Evolutionary conservation across 257 asterid species (phyloP).

Genomic region (Datura wrightii): DNA sequence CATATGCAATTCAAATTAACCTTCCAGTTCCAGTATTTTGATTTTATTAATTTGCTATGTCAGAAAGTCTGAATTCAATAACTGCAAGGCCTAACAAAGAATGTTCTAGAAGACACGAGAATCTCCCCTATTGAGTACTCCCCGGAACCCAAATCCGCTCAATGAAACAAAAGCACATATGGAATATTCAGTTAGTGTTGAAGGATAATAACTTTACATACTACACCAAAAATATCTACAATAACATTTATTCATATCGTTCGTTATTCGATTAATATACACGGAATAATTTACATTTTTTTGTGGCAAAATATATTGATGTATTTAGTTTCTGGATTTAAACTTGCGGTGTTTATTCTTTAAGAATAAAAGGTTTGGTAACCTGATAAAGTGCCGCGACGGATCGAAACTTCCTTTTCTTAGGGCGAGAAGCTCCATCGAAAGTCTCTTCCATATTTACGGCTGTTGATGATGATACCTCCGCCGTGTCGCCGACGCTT

Average conservation of each 20-base stretch:
- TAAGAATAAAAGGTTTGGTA: conserved; percentile 44
- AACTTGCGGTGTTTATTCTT: conserved; percentile 38
- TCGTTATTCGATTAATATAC: neutral
- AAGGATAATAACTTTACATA: neutral
- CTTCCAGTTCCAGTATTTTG: conserved; percentile 2
- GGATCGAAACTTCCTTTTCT: conserved; percentile 57
- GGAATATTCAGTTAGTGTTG: neutral
- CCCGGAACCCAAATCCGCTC: neutral
- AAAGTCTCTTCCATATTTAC: conserved; percentile 29
- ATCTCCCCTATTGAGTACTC: neutral
- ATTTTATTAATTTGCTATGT: conserved; percentile 3
- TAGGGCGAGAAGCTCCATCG: conserved; percentile 36
- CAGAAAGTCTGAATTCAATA: neutral
- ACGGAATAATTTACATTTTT: conserved; percentile 14
- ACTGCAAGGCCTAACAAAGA: neutral
- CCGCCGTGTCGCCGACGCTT: conserved; percentile 56
- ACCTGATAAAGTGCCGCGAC: conserved; percentile 50
- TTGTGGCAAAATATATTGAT: neutral
- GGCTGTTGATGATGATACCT: conserved; percentile 43
- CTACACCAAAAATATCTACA: conserved; percentile 4
- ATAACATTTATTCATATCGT: neutral
- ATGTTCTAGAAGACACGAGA: conserved; percentile 25
- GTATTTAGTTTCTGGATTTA: neutral
- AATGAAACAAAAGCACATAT: neutral
- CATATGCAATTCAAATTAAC: neutral